phyloP scores from a whole-genome alignment of 495 filamentous ascomycete species.

The Niebla homalea region DNA sequence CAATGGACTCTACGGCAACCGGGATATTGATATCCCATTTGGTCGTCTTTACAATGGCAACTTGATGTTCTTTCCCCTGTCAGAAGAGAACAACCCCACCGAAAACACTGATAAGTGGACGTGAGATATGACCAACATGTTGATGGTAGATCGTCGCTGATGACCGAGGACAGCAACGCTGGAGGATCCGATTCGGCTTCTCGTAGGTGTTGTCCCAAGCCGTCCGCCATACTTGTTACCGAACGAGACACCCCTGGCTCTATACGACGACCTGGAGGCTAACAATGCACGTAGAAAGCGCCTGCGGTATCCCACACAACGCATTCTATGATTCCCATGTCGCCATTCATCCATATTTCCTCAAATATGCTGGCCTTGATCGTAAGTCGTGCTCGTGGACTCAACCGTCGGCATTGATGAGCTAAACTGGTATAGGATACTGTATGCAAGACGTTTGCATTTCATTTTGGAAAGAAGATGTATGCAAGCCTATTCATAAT shows the following conservation, averaged over 20 bases:
- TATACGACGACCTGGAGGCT: too few species aligned
- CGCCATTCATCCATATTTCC: constrained; percentile 19
- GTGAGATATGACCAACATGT: neutral
- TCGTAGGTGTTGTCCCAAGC: too few species aligned
- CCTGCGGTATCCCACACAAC: constrained; percentile 20
- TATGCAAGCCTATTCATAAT: too few species aligned
- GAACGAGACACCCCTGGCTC: too few species aligned
- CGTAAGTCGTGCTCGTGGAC: too few species aligned
- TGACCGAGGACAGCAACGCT: too few species aligned
- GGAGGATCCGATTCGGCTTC: too few species aligned
- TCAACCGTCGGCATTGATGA: neutral
- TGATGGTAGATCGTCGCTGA: too few species aligned
- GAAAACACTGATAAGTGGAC: constrained; percentile 8
- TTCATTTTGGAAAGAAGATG: constrained; percentile 15
- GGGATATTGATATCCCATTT: constrained; percentile 14
- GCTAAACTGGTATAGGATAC: constrained; percentile 5
- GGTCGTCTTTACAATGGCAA: constrained; percentile 17
- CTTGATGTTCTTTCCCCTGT: constrained; percentile 13
- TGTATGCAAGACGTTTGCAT: constrained; percentile 21
- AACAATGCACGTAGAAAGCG: constrained; percentile 5
- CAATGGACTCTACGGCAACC: constrained; percentile 7
- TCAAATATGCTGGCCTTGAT: constrained; percentile 17
- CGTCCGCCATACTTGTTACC: too few species aligned
- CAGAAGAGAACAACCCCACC: constrained; percentile 9
- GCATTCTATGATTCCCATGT: constrained; percentile 14